Evolutionary conservation across 306 rosid genomes (phyloP).

Genomic region (Purshia tridentata): DNA sequence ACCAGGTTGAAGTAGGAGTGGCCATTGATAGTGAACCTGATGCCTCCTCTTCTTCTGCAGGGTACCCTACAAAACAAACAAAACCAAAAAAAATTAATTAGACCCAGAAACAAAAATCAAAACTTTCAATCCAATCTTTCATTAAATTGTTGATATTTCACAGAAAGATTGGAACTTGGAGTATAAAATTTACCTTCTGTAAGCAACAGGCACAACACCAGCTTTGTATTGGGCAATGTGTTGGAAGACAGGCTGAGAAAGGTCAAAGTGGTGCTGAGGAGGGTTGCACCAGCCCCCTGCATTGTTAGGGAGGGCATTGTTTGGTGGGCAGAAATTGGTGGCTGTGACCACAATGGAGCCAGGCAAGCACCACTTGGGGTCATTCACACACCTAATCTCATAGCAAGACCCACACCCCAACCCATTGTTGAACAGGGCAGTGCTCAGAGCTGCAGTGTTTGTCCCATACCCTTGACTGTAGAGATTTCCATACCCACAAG

Average conservation of each 20-base stretch:
- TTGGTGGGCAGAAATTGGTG: slow-evolving; percentile 97
- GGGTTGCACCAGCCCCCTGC: slow-evolving; percentile 99
- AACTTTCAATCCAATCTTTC: background rate
- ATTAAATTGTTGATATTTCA: background rate
- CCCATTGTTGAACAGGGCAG: slow-evolving; percentile 93
- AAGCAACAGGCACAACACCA: slow-evolving; percentile 88
- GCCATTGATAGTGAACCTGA: slow-evolving; percentile 89
- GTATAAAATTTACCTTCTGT: slow-evolving; percentile 57
- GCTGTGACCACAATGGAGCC: slow-evolving; percentile 96
- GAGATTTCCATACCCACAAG: slow-evolving; percentile 96
- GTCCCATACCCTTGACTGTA: slow-evolving; percentile 99
- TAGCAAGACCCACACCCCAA: slow-evolving; percentile 92
- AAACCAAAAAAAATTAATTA: background rate
- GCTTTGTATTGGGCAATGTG: slow-evolving; percentile 92
- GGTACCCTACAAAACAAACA: slow-evolving; percentile 54
- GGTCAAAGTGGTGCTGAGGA: slow-evolving; percentile 94
- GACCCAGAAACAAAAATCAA: background rate
- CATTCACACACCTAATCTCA: slow-evolving; percentile 70
- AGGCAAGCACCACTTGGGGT: slow-evolving; percentile 76
- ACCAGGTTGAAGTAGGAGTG: slow-evolving; percentile 96
- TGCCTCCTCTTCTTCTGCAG: slow-evolving; percentile 88
- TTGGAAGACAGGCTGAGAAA: slow-evolving; percentile 86
- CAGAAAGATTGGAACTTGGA: background rate
- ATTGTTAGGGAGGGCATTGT: slow-evolving; percentile 84
- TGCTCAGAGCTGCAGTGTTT: slow-evolving; percentile 93